Evolutionary conservation across 345 rosid species (phyloP).

Genomic region (Atalantia buxifolia): DNA sequence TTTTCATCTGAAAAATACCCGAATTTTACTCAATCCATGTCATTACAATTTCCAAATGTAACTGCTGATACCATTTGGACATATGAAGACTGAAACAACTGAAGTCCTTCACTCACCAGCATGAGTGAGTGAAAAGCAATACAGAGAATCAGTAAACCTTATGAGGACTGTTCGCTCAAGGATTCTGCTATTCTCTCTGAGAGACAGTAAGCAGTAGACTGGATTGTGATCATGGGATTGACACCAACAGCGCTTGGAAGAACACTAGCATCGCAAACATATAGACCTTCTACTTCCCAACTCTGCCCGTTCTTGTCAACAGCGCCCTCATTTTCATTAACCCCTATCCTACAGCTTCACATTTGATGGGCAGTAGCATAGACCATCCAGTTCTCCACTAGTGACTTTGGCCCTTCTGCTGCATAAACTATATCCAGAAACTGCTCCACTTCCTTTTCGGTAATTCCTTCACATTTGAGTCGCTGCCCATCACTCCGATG

Average conservation of each 20-base stretch:
- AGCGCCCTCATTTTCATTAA: conserved; percentile 41
- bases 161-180: conserved; percentile 15
- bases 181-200: conserved; percentile 45
- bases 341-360: conserved; percentile 68
- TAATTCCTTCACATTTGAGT: conserved; percentile 38
- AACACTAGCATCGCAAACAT: conserved; percentile 57
- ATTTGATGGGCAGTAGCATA: conserved; percentile 58
- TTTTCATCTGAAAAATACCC: neutral
- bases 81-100: neutral
- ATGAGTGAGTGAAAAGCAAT: neutral
- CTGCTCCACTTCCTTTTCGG: conserved; percentile 34
- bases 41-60: neutral
- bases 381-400: conserved; percentile 35
- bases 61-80: too few relatives aligned
- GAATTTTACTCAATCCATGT: neutral
- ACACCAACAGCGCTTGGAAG: conserved; percentile 65
- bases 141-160: neutral
- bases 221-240: conserved; percentile 72
- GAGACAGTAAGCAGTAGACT: conserved; percentile 63
- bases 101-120: too few relatives aligned
- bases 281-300: conserved; percentile 60
- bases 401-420: conserved; percentile 28
- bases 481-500: conserved; percentile 56
- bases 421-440: conserved; percentile 41
- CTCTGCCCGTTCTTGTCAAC: conserved; percentile 53